Evolutionary conservation across 2,329 filamentous ascomycete genomes (phyloP).

Genomic region (Ceratocystis harringtonii): DNA sequence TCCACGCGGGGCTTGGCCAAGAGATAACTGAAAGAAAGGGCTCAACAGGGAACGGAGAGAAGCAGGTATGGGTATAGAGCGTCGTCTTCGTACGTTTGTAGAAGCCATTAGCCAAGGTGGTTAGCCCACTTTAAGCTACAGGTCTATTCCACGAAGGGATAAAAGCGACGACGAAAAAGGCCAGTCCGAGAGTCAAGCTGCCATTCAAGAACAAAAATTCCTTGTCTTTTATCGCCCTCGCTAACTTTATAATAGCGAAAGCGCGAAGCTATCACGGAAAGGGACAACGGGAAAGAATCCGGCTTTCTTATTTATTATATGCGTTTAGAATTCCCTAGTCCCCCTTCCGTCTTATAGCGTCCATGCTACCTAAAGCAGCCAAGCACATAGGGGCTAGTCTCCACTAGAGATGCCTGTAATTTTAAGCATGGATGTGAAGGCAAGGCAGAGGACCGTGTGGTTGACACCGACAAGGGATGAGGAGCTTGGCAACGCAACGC

Average conservation of each 20-base stretch:
- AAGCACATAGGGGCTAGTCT: not conserved
- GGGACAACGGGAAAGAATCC: not conserved
- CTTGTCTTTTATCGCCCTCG: not conserved
- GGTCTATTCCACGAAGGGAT: too few species aligned
- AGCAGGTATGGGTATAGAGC: too few species aligned
- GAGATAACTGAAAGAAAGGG: too few species aligned
- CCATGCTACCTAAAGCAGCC: not conserved
- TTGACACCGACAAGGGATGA: not conserved
- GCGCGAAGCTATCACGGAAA: conserved; percentile 1
- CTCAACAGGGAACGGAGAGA: too few species aligned
- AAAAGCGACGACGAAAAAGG: too few species aligned
- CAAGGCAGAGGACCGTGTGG: not conserved
- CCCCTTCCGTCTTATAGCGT: not conserved
- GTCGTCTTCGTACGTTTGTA: too few species aligned
- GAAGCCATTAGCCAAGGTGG: too few species aligned
- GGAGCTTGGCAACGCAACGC: not conserved
- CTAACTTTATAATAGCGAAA: not conserved
- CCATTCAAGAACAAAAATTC: too few species aligned
- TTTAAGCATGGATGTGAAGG: not conserved
- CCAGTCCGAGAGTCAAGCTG: too few species aligned
- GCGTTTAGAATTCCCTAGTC: not conserved
- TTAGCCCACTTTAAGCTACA: too few species aligned
- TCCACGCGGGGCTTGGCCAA: too few species aligned
- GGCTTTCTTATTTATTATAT: not conserved
- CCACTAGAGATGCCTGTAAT: not conserved